These are phyloP conservation scores for Jamesozyma jinghongensis DNA, from an alignment of 805 yeast species.

Conservation along the genomic window DNA sequence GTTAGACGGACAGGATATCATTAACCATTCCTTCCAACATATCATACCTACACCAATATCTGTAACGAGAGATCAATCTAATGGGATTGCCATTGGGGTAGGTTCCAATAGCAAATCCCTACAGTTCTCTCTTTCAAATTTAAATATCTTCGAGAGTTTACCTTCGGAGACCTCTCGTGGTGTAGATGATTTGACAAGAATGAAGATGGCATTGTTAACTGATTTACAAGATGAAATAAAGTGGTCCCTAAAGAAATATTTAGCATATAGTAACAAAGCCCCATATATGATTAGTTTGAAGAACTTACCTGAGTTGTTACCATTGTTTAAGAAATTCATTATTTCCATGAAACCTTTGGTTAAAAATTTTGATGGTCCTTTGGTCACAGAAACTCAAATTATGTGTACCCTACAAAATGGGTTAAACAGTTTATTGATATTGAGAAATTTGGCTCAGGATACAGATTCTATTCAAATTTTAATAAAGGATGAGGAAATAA, in stretches of 20 bases:
- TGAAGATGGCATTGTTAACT: constrained; percentile 59
- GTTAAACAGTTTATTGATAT: constrained; percentile 39
- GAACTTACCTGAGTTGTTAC: constrained; percentile 31
- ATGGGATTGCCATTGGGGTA: constrained; percentile 14
- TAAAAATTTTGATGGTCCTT: constrained; percentile 19
- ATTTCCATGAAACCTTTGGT: constrained; percentile 16
- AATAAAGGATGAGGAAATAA: constrained; percentile 44
- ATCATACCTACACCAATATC: constrained; percentile 23
- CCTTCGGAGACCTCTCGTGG: constrained; percentile 41
- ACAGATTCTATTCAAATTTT: constrained; percentile 71
- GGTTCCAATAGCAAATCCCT: constrained; percentile 7
- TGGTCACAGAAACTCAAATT: constrained; percentile 10
- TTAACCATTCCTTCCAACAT: constrained; percentile 14
- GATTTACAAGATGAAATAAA: constrained; percentile 58
- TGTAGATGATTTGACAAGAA: constrained; percentile 52
- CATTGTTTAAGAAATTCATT: constrained; percentile 32
- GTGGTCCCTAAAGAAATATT: constrained; percentile 51
- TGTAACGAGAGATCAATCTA: constrained; percentile 25
- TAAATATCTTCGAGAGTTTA: constrained; percentile 26
- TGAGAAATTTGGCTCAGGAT: constrained; percentile 80
- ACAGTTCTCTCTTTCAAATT: constrained; percentile 25
- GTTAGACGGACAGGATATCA: not conserved
- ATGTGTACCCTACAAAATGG: constrained; percentile 23
- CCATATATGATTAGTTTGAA: constrained; percentile 43
- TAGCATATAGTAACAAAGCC: constrained; percentile 34